These are phyloP conservation scores for Agroathelia rolfsii DNA, from an alignment of 1,284 basidiomycete species.

Conservation along the genomic window DNA sequence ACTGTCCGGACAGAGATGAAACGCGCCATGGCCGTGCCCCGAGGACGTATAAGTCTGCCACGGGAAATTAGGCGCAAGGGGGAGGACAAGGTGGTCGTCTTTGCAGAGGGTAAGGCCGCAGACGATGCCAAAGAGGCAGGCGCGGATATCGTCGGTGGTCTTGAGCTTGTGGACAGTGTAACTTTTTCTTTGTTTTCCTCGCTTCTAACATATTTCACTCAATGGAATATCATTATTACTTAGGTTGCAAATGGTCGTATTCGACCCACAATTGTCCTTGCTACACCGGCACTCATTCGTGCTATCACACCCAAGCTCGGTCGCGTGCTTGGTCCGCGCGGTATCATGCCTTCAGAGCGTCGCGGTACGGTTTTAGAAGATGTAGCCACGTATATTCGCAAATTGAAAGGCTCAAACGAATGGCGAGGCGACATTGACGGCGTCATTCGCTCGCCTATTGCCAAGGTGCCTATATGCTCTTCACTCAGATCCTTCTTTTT, in stretches of 20 bases:
- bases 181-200: slow-evolving; percentile 18
- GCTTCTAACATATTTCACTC: slow-evolving; percentile 4
- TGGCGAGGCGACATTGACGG: slow-evolving; percentile 91
- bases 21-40: slow-evolving; percentile 68
- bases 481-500: slow-evolving; percentile 1
- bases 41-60: slow-evolving; percentile 65
- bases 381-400: slow-evolving; percentile 69
- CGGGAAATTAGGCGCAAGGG: slow-evolving; percentile 64
- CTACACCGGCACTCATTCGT: slow-evolving; percentile 72
- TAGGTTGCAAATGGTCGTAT: slow-evolving; percentile 61
- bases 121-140: slow-evolving; percentile 76
- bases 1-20: slow-evolving; percentile 71
- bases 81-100: slow-evolving; percentile 76
- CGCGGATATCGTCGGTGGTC: slow-evolving; percentile 79
- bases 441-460: slow-evolving; percentile 74
- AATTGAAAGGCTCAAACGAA: slow-evolving; percentile 76
- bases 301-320: slow-evolving; percentile 77
- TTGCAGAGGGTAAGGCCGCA: slow-evolving; percentile 72
- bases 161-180: slow-evolving; percentile 75
- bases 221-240: slow-evolving; percentile 6
- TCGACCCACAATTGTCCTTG: slow-evolving; percentile 76
- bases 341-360: slow-evolving; percentile 91
- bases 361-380: slow-evolving; percentile 92
- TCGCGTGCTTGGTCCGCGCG: slow-evolving; percentile 85
- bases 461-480: slow-evolving; percentile 35